Base-by-base conservation (phyloP, 108 stramenopile species). In the Nitzschia sp. region DNA sequence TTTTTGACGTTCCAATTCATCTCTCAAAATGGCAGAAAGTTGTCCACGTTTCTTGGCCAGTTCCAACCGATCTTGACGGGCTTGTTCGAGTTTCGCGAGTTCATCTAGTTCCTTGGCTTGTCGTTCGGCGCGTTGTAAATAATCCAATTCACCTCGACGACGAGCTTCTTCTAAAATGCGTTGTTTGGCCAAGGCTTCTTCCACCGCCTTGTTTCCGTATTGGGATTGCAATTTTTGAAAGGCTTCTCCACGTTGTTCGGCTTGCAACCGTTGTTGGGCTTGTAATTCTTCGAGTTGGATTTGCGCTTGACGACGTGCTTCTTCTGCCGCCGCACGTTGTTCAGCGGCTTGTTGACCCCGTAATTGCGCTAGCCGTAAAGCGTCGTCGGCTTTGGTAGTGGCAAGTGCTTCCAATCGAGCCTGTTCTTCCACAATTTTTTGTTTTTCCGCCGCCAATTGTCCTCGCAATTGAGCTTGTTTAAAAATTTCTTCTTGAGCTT, bases 101-200 rank as follows among this genome's bases (percentile, higher is more conserved):
- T 51, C 49, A 5, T 51, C 49, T 17, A 4, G 19, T 4, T 8
- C 49, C n/a, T 51, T 19, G 4, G 49, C 49, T 21, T 51, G 18
- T 17, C 49, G 49, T 51, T 51, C 19, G 49, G 49, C 49, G 18
- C 49, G 49, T 19, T 51, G 49, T 19, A 51, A 4, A 51, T 51
- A 51, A 17, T 17, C 11, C 5, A n/a, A 5, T 23, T 51, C 49
- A 4, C 49, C 49, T 21, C 49, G 49, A 23, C 49, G 49, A 19
- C 21, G 11, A 4, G 49, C 49, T 51, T 51, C 49, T 4, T 51
- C 49, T 5, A 51, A 21, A 4, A 51, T 8, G 4, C 49, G 8
- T 8, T 9, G 18, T 51, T 51, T 51, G 49, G 49, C 49, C 17
- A 51, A 5, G 8, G n/a, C 17, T 23, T 51, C 49, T 23, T 51